A percentile compares a stretch with the other conserved stretches of the same genome.
Evolutionary conservation across 208 protist species (phyloP).

Genomic region (Trichomonas vaginalis): DNA sequence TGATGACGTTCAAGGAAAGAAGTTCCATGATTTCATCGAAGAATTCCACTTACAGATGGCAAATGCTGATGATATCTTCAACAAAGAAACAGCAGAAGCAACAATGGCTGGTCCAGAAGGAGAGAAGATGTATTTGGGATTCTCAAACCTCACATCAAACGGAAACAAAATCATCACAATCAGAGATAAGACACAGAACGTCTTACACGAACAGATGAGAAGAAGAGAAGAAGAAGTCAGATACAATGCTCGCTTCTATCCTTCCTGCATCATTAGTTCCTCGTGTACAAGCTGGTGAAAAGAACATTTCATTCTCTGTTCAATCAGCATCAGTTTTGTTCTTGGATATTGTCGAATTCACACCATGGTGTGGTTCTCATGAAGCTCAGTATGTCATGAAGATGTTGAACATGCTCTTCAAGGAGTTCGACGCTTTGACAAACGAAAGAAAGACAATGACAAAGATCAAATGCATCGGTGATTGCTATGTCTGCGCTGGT

Average conservation of each 20-base stretch:
- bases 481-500: neutral
- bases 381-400: neutral
- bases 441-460: neutral
- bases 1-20: neutral
- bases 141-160: neutral
- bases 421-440: neutral
- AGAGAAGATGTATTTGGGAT: neutral
- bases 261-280: neutral
- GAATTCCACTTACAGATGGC: neutral
- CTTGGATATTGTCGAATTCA: neutral
- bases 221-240: neutral
- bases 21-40: neutral
- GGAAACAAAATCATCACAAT: neutral
- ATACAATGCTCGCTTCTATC: neutral
- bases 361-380: neutral
- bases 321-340: neutral
- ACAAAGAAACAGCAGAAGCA: neutral
- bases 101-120: neutral
- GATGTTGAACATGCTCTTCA: neutral
- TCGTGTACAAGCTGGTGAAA: neutral
- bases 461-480: slow-evolving; percentile 12
- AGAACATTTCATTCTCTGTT: neutral
- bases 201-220: neutral
- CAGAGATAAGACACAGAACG: neutral
- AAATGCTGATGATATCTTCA: neutral